Conservation (phyloP, 1,139 yeast genomes). For the Saccharomycopsis phalli region DNA sequence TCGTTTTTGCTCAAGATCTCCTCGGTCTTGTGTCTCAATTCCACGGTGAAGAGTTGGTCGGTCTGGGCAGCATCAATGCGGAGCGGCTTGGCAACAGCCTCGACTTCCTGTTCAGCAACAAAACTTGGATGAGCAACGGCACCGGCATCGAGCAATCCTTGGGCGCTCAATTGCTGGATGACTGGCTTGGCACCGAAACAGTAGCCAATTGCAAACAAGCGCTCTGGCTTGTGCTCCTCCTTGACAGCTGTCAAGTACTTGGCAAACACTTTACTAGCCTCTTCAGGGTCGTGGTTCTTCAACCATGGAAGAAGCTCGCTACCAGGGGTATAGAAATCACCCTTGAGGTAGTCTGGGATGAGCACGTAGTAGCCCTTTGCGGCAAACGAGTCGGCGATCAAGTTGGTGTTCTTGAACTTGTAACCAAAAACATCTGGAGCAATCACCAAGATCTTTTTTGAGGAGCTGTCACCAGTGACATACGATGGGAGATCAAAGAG, state of each 20-base stretch:
- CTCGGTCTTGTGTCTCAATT: constrained; percentile 54
- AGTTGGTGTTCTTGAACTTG: constrained; percentile 40
- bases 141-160: constrained; percentile 45
- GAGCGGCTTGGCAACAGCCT: constrained; percentile 49
- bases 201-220: constrained; percentile 60
- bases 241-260: constrained; percentile 38
- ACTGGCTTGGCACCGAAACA: constrained; percentile 78
- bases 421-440: constrained; percentile 65
- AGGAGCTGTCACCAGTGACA: constrained; percentile 38
- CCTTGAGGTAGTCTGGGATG: constrained; percentile 63
- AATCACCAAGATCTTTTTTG: constrained; percentile 46
- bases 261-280: constrained; percentile 35
- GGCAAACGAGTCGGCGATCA: constrained; percentile 65
- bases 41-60: constrained; percentile 55
- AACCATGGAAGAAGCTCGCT: constrained; percentile 42
- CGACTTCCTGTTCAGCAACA: constrained; percentile 55
- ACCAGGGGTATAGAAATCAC: constrained; percentile 31
- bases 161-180: constrained; percentile 41
- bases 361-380: constrained; percentile 55
- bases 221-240: constrained; percentile 39
- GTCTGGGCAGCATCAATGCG: constrained; percentile 64
- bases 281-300: constrained; percentile 40
- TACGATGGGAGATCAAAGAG: constrained; percentile 32
- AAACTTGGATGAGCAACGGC: constrained; percentile 80
- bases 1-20: constrained; percentile 41